Evolutionary conservation across 192 early-diverging fungal genomes (phyloP).

Genomic region (Phlyctochytrium planicorne): DNA sequence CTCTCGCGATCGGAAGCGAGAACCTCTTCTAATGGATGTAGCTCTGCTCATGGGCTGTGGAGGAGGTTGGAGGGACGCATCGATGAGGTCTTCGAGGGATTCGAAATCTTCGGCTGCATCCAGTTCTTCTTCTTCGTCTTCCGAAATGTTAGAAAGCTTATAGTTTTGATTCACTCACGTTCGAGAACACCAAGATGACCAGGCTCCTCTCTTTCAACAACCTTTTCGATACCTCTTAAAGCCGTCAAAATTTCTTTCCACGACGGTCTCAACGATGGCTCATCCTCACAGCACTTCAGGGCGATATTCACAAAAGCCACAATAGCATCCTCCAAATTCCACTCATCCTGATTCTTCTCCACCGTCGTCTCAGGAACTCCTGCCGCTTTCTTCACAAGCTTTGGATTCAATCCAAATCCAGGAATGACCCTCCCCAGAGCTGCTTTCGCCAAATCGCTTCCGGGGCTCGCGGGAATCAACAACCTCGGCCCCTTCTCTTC

Average conservation of each 20-base stretch:
- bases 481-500: slow-evolving; percentile 10
- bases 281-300: slow-evolving; percentile 32
- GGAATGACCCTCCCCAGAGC: slow-evolving; percentile 18
- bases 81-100: slow-evolving; percentile 3
- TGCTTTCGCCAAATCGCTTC: neutral
- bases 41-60: neutral
- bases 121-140: slow-evolving; percentile 6
- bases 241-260: slow-evolving; percentile 40
- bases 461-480: neutral
- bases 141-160: neutral
- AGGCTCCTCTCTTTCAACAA: slow-evolving; percentile 21
- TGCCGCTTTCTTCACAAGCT: neutral
- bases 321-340: slow-evolving; percentile 12
- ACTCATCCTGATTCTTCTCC: neutral
- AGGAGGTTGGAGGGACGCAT: neutral
- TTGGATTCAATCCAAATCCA: slow-evolving; percentile 27
- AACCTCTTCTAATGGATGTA: too few relatives aligned
- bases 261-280: slow-evolving; percentile 20
- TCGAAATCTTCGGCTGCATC: slow-evolving; percentile 3
- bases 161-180: slow-evolving; percentile 2
- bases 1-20: too few relatives aligned
- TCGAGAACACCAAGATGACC: slow-evolving; percentile 19
- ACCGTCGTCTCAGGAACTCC: neutral
- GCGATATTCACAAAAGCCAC: slow-evolving; percentile 33
- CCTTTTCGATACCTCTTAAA: slow-evolving; percentile 36